Conservation (phyloP, 768 basidiomycete species). For the Auriscalpium microsporum region DNA sequence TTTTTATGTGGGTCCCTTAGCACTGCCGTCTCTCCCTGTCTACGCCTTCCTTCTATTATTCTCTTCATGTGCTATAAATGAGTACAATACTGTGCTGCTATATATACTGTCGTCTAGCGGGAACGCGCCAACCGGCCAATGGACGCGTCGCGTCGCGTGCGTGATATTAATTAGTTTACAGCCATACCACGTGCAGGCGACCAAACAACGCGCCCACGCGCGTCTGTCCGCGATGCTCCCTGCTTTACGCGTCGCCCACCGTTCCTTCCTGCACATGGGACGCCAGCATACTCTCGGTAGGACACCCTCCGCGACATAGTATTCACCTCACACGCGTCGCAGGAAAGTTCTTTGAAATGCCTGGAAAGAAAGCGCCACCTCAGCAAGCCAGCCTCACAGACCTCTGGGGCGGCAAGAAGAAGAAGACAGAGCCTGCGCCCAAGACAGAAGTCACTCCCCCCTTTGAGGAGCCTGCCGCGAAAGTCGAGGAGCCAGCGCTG, state of each 20-base stretch:
- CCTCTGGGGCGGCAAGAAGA: constrained; percentile 55
- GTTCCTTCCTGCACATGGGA: constrained; percentile 35
- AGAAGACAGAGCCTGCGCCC: constrained; percentile 1
- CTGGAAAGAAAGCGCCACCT: constrained; percentile 57
- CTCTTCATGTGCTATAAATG: background rate
- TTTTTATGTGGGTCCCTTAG: background rate
- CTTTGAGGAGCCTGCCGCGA: constrained; percentile 15
- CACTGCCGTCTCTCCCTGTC: background rate
- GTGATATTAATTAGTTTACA: background rate
- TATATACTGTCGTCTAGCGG: background rate
- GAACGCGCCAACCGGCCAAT: background rate
- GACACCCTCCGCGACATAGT: constrained; percentile 6
- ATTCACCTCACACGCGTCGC: background rate
- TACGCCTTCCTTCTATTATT: background rate
- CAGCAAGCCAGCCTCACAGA: constrained; percentile 76
- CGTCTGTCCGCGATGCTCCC: constrained; percentile 13
- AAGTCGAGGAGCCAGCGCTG: constrained; percentile 6
- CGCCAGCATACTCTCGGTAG: constrained; percentile 70
- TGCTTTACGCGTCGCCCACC: constrained; percentile 13
- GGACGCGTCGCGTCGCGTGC: background rate
- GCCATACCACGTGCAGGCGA: background rate
- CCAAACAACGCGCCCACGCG: background rate
- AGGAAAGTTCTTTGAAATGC: constrained; percentile 79
- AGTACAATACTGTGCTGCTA: background rate
- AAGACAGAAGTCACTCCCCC: constrained; percentile 8